A percentile compares a stretch with the other conserved stretches of the same genome.
These are phyloP conservation scores for Hypoxylon sp. DNA, from an alignment of 2,329 filamentous ascomycete genomes.

Conservation along the genomic window DNA sequence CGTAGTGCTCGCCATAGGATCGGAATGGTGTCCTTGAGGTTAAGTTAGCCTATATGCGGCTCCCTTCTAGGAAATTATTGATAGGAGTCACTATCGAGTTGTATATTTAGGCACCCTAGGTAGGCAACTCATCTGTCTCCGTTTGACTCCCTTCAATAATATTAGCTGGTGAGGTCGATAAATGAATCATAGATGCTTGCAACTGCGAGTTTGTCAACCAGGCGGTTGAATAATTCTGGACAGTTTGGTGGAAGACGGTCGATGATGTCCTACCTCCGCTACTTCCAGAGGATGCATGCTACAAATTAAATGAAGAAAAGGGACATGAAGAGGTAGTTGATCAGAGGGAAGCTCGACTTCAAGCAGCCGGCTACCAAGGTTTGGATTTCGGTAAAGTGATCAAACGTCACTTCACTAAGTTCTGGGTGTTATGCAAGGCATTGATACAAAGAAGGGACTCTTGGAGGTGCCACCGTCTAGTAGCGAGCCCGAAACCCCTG, in stretches of 20 bases:
- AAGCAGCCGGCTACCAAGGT: slow-evolving; percentile 4
- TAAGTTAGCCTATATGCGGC: neutral
- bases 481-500: neutral
- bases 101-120: too few relatives aligned
- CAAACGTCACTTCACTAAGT: slow-evolving; percentile 7
- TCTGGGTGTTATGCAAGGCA: neutral
- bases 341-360: slow-evolving; percentile 2
- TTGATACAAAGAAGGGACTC: slow-evolving; percentile 4
- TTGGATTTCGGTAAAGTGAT: slow-evolving; percentile 13
- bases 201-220: slow-evolving; percentile 7
- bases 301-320: too few relatives aligned
- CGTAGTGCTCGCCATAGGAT: neutral
- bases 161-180: too few relatives aligned
- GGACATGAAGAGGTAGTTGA: neutral
- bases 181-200: neutral
- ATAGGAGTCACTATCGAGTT: neutral
- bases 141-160: too few relatives aligned
- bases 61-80: neutral
- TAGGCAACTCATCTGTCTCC: too few relatives aligned
- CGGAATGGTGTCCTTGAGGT: too few relatives aligned
- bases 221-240: slow-evolving; percentile 16
- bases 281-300: slow-evolving; percentile 1
- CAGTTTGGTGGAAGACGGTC: slow-evolving; percentile 15
- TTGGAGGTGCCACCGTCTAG: slow-evolving; percentile 2
- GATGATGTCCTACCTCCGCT: slow-evolving; percentile 10